Conservation (phyloP, 2,329 filamentous ascomycete species). For the Dothideomycetidae sp. region DNA sequence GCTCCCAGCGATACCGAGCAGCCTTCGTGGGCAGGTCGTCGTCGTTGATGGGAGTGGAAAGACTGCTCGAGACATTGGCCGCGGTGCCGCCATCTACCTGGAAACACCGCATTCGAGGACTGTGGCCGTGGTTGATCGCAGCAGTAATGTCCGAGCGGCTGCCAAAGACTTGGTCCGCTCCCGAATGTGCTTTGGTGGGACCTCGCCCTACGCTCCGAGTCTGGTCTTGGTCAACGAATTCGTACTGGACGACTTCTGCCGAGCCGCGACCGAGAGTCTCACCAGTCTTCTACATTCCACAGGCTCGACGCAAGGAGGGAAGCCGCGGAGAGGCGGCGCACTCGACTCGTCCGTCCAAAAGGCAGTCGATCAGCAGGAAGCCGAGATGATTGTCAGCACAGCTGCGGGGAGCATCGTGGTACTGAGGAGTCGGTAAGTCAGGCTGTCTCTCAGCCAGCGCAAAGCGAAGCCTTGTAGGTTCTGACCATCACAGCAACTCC, state of each 20-base stretch:
- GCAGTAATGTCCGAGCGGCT: constrained; percentile 38
- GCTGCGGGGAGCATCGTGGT: neutral
- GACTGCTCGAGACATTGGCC: neutral
- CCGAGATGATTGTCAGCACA: neutral
- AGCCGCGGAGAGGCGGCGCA: neutral
- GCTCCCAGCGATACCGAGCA: neutral
- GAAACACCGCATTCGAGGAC: neutral
- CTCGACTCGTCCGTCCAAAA: neutral
- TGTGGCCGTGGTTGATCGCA: constrained; percentile 24
- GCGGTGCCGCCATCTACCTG: neutral
- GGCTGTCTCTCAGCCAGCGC: neutral
- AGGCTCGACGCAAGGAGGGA: neutral
- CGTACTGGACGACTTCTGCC: constrained; percentile 39
- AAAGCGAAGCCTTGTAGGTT: too few relatives aligned
- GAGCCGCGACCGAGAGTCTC: constrained; percentile 24
- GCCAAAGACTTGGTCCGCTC: constrained; percentile 39
- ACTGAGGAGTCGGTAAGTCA: neutral
- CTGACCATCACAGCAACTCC: neutral
- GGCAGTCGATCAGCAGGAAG: neutral
- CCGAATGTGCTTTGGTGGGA: constrained; percentile 40
- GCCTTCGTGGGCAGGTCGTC: neutral
- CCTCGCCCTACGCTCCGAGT: constrained; percentile 47
- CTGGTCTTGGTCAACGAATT: constrained; percentile 51
- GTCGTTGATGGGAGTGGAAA: neutral
- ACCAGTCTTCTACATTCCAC: constrained; percentile 22